phyloP scores from a whole-genome alignment of 305 asterid species.

The Rubia occidens region DNA sequence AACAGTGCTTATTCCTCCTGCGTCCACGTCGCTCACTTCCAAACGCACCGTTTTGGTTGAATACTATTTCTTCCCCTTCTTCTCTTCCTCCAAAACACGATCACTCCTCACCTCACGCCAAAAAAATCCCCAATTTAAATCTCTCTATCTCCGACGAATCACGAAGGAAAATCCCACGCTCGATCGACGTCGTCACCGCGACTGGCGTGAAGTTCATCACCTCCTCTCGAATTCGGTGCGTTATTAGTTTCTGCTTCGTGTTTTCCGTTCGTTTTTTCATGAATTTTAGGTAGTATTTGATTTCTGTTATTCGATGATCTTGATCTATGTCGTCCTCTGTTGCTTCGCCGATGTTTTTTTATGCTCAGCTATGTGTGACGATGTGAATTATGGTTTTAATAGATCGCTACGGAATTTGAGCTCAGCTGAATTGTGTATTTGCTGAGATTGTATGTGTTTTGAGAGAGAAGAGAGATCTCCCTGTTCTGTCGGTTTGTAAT shows the following conservation, averaged over 20 bases:
- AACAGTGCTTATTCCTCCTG: no score
- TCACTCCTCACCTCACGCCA: constrained; percentile 3
- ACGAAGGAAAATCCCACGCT: constrained; percentile 3
- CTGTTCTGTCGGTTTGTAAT: not conserved
- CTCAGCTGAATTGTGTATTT: not conserved
- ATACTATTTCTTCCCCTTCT: no score
- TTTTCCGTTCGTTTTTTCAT: not conserved
- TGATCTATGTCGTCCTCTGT: constrained; percentile 9
- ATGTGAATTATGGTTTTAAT: not conserved
- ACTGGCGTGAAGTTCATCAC: constrained; percentile 14
- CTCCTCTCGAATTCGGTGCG: constrained; percentile 16
- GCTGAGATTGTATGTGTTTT: not conserved
- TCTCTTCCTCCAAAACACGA: no score
- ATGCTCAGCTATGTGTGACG: not conserved
- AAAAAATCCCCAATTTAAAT: constrained; percentile 5
- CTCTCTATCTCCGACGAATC: not conserved
- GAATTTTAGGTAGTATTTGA: not conserved
- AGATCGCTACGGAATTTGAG: constrained; percentile 11
- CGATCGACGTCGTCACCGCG: constrained; percentile 9
- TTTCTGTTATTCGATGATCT: not conserved
- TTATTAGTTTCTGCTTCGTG: not conserved
- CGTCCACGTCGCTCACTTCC: no score
- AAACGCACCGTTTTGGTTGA: no score
- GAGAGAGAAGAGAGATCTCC: constrained; percentile 3
- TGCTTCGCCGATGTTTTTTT: not conserved